Conservation (phyloP, 441 rosid species). For the Gossypium davidsonii region DNA sequence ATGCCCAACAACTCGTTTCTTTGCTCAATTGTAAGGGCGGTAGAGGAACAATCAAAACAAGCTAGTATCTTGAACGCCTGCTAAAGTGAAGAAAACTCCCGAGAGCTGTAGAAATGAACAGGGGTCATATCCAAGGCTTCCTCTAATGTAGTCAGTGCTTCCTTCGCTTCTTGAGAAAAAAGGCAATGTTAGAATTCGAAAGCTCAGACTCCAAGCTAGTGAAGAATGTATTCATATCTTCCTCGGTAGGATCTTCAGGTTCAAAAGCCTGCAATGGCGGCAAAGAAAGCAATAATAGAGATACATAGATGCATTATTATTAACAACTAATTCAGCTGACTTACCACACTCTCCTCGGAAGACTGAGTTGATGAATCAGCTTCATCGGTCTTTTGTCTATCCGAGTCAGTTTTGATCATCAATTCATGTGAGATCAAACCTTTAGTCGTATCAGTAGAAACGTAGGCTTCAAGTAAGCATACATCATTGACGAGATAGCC, state of each 20-base stretch:
- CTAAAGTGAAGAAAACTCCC: neutral
- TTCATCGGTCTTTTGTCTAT: neutral
- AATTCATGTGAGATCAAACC: neutral
- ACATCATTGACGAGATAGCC: neutral
- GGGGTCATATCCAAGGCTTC: slow-evolving; percentile 1
- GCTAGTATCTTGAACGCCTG: neutral
- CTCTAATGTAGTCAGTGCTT: neutral
- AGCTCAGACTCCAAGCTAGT: neutral
- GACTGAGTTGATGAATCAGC: neutral
- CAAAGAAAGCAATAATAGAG: neutral
- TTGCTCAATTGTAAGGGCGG: neutral
- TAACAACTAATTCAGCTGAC: neutral
- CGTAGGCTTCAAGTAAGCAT: neutral
- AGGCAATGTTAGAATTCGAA: neutral
- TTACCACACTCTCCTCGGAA: neutral
- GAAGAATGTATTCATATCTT: slow-evolving; percentile 2
- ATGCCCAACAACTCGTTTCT: neutral
- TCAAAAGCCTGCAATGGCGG: neutral
- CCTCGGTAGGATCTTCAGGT: neutral
- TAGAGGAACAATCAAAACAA: neutral
- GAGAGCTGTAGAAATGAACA: neutral
- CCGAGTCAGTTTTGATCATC: neutral
- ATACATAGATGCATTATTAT: neutral
- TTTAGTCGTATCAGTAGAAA: neutral
- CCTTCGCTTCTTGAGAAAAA: neutral